phyloP scores from a whole-genome alignment of 1,139 yeast species.

The Sugiyamaella japonica region DNA sequence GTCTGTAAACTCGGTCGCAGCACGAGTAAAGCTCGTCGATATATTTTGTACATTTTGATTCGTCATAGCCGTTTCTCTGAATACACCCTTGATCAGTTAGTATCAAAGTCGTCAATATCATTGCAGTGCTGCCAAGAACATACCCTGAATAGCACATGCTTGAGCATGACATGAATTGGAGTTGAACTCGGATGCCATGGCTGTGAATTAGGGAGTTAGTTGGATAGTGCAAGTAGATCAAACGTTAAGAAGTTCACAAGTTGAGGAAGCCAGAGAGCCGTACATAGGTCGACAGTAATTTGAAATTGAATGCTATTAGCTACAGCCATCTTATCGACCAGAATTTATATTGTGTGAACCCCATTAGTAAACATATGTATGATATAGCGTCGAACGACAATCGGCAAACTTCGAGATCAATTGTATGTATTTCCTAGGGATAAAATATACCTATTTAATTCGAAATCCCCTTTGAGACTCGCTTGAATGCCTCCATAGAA shows the following conservation, averaged over 20 bases:
- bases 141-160: constrained; percentile 32
- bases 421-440: too few relatives aligned
- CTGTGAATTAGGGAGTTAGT: not conserved
- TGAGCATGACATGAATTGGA: constrained; percentile 25
- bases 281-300: too few relatives aligned
- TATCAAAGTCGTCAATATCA: not conserved
- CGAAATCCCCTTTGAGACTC: not conserved
- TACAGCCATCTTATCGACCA: too few relatives aligned
- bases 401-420: too few relatives aligned
- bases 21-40: constrained; percentile 65
- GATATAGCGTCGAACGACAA: too few relatives aligned
- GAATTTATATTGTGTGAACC: too few relatives aligned
- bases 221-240: not conserved
- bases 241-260: too few relatives aligned
- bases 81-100: constrained; percentile 47
- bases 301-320: too few relatives aligned
- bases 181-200: constrained; percentile 3
- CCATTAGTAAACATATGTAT: too few relatives aligned
- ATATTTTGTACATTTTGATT: constrained; percentile 57
- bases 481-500: constrained; percentile 29
- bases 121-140: not conserved
- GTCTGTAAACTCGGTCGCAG: constrained; percentile 57
- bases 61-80: constrained; percentile 54
- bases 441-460: not conserved
- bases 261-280: too few relatives aligned